Conservation (phyloP, 2,329 filamentous ascomycete genomes). For the Penicillium sp. region DNA sequence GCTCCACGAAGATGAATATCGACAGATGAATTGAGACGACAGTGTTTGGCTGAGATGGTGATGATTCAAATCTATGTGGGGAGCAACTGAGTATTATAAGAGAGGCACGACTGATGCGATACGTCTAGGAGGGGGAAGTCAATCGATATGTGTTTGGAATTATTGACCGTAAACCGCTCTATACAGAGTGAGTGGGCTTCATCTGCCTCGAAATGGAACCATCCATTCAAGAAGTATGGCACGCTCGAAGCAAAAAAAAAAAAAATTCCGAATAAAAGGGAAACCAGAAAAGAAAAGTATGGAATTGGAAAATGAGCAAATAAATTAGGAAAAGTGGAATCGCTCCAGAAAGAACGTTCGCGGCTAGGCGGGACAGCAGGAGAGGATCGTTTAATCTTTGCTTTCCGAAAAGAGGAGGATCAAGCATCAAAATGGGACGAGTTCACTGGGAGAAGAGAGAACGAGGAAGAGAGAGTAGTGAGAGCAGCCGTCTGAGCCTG, state of each 20-base stretch:
- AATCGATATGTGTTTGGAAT: slow-evolving; percentile 20
- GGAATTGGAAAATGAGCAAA: neutral
- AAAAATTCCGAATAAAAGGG: slow-evolving; percentile 3
- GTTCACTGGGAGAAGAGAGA: too few relatives aligned
- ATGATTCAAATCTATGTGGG: neutral
- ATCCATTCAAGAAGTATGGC: slow-evolving; percentile 9
- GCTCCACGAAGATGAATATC: too few relatives aligned
- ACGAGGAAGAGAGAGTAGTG: too few relatives aligned
- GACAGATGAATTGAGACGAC: too few relatives aligned
- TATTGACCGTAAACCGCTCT: slow-evolving; percentile 15
- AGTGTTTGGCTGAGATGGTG: neutral
- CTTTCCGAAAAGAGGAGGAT: slow-evolving; percentile 24
- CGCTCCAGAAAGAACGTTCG: slow-evolving; percentile 9
- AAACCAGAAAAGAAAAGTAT: neutral
- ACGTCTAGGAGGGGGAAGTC: slow-evolving; percentile 13
- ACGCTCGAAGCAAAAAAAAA: slow-evolving; percentile 3
- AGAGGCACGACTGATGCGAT: slow-evolving; percentile 1
- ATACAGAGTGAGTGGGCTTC: slow-evolving; percentile 15
- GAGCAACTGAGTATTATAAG: slow-evolving; percentile 10
- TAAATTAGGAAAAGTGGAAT: slow-evolving; percentile 7
- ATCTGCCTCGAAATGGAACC: slow-evolving; percentile 10
- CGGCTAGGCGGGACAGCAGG: slow-evolving; percentile 7
- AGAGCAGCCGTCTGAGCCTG: too few relatives aligned
- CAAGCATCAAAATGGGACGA: too few relatives aligned
- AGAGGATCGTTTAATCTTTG: neutral